Percentiles rank a stretch among this genome's conserved stretches.
Conservation (phyloP, 306 rosid genomes). For the Boehmeria nivea region DNA sequence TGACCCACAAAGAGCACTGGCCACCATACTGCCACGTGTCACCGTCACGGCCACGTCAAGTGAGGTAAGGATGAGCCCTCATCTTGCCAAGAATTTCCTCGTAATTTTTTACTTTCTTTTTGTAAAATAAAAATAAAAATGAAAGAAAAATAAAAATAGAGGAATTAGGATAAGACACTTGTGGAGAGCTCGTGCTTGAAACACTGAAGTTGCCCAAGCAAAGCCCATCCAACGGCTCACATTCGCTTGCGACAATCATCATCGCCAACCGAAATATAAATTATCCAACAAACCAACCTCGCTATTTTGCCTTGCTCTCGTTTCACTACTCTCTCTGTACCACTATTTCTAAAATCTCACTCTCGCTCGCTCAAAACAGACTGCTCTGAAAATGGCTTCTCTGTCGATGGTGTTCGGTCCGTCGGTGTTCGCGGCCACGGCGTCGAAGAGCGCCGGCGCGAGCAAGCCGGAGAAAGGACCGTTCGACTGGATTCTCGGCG, state of each 20-base stretch:
- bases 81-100: conserved; percentile 23
- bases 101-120: too few species aligned
- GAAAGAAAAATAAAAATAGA: not conserved
- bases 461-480: conserved; percentile 63
- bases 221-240: conserved; percentile 28
- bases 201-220: conserved; percentile 22
- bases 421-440: conserved; percentile 48
- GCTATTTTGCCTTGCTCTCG: not conserved
- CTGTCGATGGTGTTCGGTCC: conserved; percentile 58
- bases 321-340: not conserved
- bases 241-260: too few species aligned
- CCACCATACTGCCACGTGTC: conserved; percentile 32
- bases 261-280: conserved; percentile 15
- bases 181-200: conserved; percentile 53
- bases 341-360: not conserved
- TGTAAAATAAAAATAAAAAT: not conserved
- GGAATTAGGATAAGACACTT: conserved; percentile 67
- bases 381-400: conserved; percentile 57
- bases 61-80: conserved; percentile 19
- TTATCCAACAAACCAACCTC: conserved; percentile 14
- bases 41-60: conserved; percentile 24
- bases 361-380: too few species aligned
- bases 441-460: conserved; percentile 50
- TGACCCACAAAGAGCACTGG: conserved; percentile 18
- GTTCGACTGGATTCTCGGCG: conserved; percentile 70